Percentiles rank a stretch among this genome's conserved stretches.
phyloP scores from a whole-genome alignment of 2,329 filamentous ascomycete species.

The Tolypocladium sp. region DNA sequence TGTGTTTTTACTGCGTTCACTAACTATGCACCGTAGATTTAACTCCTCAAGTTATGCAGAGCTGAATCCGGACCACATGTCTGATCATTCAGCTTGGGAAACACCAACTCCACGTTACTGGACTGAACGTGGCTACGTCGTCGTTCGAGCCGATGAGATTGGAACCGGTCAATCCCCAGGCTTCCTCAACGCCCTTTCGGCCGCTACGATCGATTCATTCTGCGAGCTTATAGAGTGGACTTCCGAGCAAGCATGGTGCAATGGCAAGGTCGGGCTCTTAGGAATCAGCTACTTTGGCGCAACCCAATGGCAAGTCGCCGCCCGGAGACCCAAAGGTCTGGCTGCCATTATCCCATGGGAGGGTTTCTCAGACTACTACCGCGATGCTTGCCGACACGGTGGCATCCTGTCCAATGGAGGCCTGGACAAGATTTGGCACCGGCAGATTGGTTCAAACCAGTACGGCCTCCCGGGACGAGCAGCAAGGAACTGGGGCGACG shows the following conservation, averaged over 20 bases:
- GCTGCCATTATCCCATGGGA: conserved; percentile 40
- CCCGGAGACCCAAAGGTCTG: conserved; percentile 32
- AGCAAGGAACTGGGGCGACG: conserved; percentile 42
- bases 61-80: conserved; percentile 44
- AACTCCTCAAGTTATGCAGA: conserved; percentile 31
- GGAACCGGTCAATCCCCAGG: conserved; percentile 39
- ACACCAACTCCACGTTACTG: conserved; percentile 49
- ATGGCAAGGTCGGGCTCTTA: conserved; percentile 35
- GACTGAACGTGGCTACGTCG: conserved; percentile 43
- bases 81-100: conserved; percentile 48
- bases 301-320: conserved; percentile 37
- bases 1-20: no score
- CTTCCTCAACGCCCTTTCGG: conserved; percentile 38
- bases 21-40: no score
- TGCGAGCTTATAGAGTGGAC: conserved; percentile 41
- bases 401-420: conserved; percentile 51
- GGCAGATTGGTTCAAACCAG: conserved; percentile 42
- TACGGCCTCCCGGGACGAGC: conserved; percentile 48
- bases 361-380: conserved; percentile 45
- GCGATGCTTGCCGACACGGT: conserved; percentile 51
- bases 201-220: conserved; percentile 36
- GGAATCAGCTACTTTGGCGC: conserved; percentile 37
- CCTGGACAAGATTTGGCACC: conserved; percentile 26
- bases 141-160: conserved; percentile 43
- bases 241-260: conserved; percentile 34